Conservation (phyloP, 805 yeast species). For the Saccharomyces kudriavzevii region DNA sequence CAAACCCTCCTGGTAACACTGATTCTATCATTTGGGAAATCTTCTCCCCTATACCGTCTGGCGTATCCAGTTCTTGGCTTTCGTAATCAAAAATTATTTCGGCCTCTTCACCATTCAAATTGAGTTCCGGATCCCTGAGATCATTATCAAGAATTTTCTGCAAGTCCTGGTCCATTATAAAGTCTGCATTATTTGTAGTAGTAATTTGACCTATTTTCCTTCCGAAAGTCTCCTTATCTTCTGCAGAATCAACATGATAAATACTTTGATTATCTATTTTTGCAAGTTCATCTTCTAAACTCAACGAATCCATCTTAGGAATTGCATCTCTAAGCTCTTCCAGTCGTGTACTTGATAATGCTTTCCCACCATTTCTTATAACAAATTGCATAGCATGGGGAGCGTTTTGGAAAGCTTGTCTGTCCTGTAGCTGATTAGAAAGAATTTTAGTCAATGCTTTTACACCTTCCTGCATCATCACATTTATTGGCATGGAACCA, state of each 20-base stretch:
- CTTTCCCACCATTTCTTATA: slow-evolving; percentile 10
- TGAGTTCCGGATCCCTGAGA: slow-evolving; percentile 20
- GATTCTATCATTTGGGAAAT: slow-evolving; percentile 27
- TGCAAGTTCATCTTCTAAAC: slow-evolving; percentile 6
- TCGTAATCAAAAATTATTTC: slow-evolving; percentile 29
- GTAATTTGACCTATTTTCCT: background rate
- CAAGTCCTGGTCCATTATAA: background rate
- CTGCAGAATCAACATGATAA: slow-evolving; percentile 5
- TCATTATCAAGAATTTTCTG: slow-evolving; percentile 10
- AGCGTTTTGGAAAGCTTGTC: slow-evolving; percentile 12
- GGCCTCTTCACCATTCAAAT: slow-evolving; percentile 22
- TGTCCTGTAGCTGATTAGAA: slow-evolving; percentile 24
- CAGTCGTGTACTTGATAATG: background rate
- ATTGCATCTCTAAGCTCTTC: background rate
- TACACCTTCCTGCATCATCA: slow-evolving; percentile 32
- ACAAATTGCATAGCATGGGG: slow-evolving; percentile 21
- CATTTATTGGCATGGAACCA: slow-evolving; percentile 26
- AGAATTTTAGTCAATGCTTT: slow-evolving; percentile 27
- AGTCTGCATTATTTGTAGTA: background rate
- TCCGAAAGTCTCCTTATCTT: background rate
- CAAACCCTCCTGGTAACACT: slow-evolving; percentile 24
- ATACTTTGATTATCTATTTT: slow-evolving; percentile 12
- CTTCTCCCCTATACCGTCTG: slow-evolving; percentile 22
- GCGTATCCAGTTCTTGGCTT: slow-evolving; percentile 20
- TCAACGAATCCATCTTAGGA: background rate